Evolutionary conservation across 805 yeast species (phyloP), one percentile per base, ranked within the genome.

Genomic region (Pichia phayaonensis): DNA sequence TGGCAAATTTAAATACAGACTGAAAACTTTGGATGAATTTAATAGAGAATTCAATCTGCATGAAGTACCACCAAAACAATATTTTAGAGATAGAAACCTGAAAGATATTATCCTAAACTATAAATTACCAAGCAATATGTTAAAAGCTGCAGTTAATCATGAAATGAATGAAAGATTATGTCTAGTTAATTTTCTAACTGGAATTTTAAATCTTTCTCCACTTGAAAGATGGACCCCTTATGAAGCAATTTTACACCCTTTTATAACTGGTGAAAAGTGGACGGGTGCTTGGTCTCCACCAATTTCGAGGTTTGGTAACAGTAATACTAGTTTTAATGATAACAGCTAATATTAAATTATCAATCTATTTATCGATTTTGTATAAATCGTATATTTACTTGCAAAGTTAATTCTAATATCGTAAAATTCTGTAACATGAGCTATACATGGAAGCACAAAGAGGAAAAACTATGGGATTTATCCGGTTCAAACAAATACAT

Each of bases 141-240:
- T 77, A 0, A 70, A 67, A 45, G 56, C 68, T 8, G 71, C 73
- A 77, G 66, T 74, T 36, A 95, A 86, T 50, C 77, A 77, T 58
- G 97, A 92, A 65, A 73, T 83, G 72, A 75, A 73, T 47, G 88
- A 87, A 56, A 73, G 98, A 45, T 75, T 73, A 45, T 74, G 86
- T 40, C 73, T 92, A 50, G 72, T 83, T 24, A 96, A 92, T 65
- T 88, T 94, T 59, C 72, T 94, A 45, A 67, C 73, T 42, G 95
- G 95, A 24, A 76, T 88, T 11, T 71, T 94, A 54, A 87, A 84
- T 56, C 67, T 89, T 60, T 90, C 92, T 65, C 99, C 99, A 0
- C 75, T 94, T 59, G 96, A 90, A 65, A 79, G 99, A 59, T 86
- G 97, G 85, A 88, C 97, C 0, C 99, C 99, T 13, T 96, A 89